phyloP scores from a whole-genome alignment of 192 early-diverging fungal genomes.

The Cladochytrium replicatum region DNA sequence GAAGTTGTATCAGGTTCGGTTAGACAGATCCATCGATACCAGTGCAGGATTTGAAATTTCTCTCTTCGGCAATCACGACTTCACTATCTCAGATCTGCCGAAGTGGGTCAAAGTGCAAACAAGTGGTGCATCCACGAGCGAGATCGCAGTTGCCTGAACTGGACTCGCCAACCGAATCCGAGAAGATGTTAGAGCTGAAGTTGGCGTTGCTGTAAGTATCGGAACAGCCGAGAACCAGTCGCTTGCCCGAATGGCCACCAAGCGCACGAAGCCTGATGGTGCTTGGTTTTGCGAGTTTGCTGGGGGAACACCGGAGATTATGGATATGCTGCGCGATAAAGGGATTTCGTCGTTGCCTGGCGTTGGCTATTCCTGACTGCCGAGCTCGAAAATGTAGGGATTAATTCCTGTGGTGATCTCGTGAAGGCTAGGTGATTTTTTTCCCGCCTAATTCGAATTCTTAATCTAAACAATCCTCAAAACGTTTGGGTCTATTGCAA shows the following conservation, averaged over 20 bases:
- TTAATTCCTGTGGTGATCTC: slow-evolving; percentile 30
- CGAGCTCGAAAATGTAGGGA: slow-evolving; percentile 24
- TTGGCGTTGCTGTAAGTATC: slow-evolving; percentile 59
- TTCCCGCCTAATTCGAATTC: too few relatives aligned
- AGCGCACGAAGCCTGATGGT: slow-evolving; percentile 63
- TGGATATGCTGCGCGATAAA: slow-evolving; percentile 11
- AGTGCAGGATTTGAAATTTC: slow-evolving; percentile 38
- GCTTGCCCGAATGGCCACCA: slow-evolving; percentile 63
- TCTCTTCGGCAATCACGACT: slow-evolving; percentile 63
- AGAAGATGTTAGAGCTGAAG: slow-evolving; percentile 30
- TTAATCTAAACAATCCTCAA: slow-evolving; percentile 19
- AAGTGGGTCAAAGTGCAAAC: slow-evolving; percentile 40
- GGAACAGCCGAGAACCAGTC: slow-evolving; percentile 67
- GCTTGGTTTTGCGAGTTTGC: slow-evolving; percentile 16
- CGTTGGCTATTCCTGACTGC: slow-evolving; percentile 47
- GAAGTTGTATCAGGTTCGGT: slow-evolving; percentile 23
- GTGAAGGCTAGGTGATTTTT: slow-evolving; percentile 14
- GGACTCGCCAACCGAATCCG: slow-evolving; percentile 47
- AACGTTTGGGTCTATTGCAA: too few relatives aligned
- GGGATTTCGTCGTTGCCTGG: slow-evolving; percentile 41
- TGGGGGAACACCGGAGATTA: slow-evolving; percentile 8
- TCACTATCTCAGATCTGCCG: slow-evolving; percentile 69
- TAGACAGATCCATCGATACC: background rate
- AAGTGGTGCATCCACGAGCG: slow-evolving; percentile 24
- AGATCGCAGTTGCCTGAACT: slow-evolving; percentile 61